These are phyloP conservation scores for Linum lewisii DNA, from an alignment of 345 rosid genomes.

Conservation along the genomic window DNA sequence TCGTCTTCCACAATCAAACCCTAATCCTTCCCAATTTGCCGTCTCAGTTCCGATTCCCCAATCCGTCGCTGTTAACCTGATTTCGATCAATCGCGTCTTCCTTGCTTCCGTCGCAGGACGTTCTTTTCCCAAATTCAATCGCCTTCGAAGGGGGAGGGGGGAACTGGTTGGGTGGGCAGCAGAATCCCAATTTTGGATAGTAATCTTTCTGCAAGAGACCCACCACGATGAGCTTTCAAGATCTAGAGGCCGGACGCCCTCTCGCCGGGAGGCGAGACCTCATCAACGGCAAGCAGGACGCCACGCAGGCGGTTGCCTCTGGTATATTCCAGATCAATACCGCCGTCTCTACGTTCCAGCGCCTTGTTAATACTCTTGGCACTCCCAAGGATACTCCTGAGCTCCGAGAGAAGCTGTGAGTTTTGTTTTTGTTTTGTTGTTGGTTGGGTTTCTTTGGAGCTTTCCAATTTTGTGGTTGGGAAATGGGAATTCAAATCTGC, in stretches of 20 bases:
- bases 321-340: conserved; percentile 67
- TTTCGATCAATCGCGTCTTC: too few species aligned
- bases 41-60: too few species aligned
- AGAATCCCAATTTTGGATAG: background rate
- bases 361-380: conserved; percentile 66
- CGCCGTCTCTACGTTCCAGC: conserved; percentile 51
- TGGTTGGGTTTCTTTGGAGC: background rate
- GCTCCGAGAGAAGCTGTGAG: conserved; percentile 53
- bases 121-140: too few species aligned
- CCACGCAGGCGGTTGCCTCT: conserved; percentile 60
- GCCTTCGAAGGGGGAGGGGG: background rate
- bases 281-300: conserved; percentile 15
- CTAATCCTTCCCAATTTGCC: too few species aligned
- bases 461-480: conserved; percentile 7
- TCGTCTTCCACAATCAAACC: too few species aligned
- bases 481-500: background rate
- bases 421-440: conserved; percentile 5
- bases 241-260: conserved; percentile 39
- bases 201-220: background rate
- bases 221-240: conserved; percentile 44
- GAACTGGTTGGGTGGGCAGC: background rate
- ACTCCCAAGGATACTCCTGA: conserved; percentile 65
- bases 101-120: too few species aligned
- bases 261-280: conserved; percentile 14
- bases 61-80: too few species aligned